Evolutionary conservation across 305 asterid genomes (phyloP), one percentile per base, ranked within the genome.

Genomic region (Solanum hybrid): DNA sequence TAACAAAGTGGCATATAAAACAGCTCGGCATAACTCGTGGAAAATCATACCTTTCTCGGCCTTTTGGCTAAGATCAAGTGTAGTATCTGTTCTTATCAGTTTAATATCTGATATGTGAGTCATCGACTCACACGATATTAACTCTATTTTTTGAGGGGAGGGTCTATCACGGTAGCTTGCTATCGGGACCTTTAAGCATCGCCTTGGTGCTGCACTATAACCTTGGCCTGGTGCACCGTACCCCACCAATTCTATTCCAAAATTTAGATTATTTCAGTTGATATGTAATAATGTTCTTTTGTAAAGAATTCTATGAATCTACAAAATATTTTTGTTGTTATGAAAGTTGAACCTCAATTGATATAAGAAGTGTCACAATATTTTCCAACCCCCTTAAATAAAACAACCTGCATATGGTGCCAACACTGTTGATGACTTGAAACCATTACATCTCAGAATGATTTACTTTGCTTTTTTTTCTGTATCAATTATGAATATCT

Each of bases 31-130:
- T 4, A 34, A 34, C 2, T 0, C 35, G 0, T 19, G 1, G 4
- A 7, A 3, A 38, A 6, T 2, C 94, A 91, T 94, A 93, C 94
- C 96, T 93, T 94, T 94, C 95, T 90, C 90, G 90, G 93, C 92
- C 93, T 92, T 91, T 92, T 89, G 90, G 92, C 92, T 91, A 91
- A 92, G 77, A 71, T 71, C 19, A 71, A 71, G 77, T 26, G 4
- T 26, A 71, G 31, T 71, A 71, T 71, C 1, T 71, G 32, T 26
- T 71, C 4, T 71, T 71, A 26, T 71, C 34, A 71, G 19, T 71
- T 71, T 26, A 71, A 26, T 71, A 71, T 71, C 1, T 69, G 17
- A 69, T 69, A 69, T 69, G 32, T 69, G 76, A 51, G 66, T 17
- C 24, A 56, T 56, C 0, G 27, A 60, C 12, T 60, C 27, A 22